Conservation (phyloP, 2,329 filamentous ascomycete genomes). For the Xylariaceae sp. region DNA sequence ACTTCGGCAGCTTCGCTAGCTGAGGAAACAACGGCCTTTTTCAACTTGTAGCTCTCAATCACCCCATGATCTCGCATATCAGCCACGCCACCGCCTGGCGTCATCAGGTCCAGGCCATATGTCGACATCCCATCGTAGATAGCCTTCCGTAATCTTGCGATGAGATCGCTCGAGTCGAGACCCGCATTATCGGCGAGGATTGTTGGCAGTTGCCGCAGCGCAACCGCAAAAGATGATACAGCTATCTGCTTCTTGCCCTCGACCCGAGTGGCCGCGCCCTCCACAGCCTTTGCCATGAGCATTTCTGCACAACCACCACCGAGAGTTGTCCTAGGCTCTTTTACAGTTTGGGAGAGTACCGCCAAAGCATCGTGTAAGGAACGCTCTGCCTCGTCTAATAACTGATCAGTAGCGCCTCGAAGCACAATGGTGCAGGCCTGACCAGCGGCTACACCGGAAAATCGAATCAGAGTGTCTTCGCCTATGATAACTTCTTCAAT, state of each 20-base stretch:
- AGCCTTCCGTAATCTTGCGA: slow-evolving; percentile 87
- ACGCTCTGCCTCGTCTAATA: slow-evolving; percentile 95
- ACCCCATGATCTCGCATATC: slow-evolving; percentile 97
- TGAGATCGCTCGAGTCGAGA: slow-evolving; percentile 91
- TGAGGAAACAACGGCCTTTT: slow-evolving; percentile 95
- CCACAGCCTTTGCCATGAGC: slow-evolving; percentile 98
- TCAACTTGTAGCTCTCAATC: slow-evolving; percentile 98
- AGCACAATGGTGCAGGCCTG: slow-evolving; percentile 96
- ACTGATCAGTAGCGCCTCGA: slow-evolving; percentile 93
- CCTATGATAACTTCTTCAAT: slow-evolving; percentile 99
- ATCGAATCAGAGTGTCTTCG: slow-evolving; percentile 96
- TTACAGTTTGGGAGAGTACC: slow-evolving; percentile 94
- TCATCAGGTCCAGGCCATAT: slow-evolving; percentile 87
- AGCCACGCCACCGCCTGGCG: slow-evolving; percentile 87
- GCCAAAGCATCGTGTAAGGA: slow-evolving; percentile 95
- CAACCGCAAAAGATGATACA: slow-evolving; percentile 86
- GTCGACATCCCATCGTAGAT: slow-evolving; percentile 95
- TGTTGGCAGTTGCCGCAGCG: slow-evolving; percentile 90
- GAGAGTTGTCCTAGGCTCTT: slow-evolving; percentile 90
- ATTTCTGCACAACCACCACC: slow-evolving; percentile 98
- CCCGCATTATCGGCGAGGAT: slow-evolving; percentile 98
- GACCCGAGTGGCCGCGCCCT: slow-evolving; percentile 89
- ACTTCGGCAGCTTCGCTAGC: slow-evolving; percentile 97
- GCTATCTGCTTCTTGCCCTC: slow-evolving; percentile 97
- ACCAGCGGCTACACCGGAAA: slow-evolving; percentile 92